These are phyloP conservation scores for Entrophospora sp. DNA, from an alignment of 192 early-diverging fungal genomes.

Conservation along the genomic window DNA sequence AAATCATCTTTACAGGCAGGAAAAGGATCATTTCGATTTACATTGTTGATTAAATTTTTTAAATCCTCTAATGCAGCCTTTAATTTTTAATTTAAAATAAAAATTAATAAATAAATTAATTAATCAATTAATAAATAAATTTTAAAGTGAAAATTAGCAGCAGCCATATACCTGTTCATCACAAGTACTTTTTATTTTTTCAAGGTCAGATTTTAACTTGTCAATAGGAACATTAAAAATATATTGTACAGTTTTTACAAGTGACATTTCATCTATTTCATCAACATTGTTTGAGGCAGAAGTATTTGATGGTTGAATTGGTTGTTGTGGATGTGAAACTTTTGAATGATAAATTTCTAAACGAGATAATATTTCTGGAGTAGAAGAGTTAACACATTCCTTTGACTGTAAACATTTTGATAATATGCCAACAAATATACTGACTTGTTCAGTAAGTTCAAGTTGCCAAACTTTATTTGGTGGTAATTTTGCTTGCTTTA, in stretches of 20 bases:
- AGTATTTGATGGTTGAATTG: neutral
- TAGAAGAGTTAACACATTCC: too few species aligned
- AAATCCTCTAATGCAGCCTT: conserved; percentile 17
- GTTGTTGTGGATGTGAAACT: neutral
- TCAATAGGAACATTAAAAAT: conserved; percentile 11
- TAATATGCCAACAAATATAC: conserved; percentile 16
- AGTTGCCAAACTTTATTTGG: conserved; percentile 2
- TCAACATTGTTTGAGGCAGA: neutral
- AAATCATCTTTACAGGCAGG: conserved; percentile 18
- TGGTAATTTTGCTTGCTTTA: neutral
- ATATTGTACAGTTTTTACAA: conserved; percentile 9
- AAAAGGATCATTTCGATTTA: conserved; percentile 16
- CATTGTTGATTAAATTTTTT: conserved; percentile 7
- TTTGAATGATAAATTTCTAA: too few species aligned
- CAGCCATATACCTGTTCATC: neutral
- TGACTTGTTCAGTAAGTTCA: conserved; percentile 11
- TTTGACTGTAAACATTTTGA: conserved; percentile 17
- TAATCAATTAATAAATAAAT: neutral
- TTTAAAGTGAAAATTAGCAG: too few species aligned
- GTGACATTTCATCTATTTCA: conserved; percentile 5
- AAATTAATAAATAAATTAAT: neutral
- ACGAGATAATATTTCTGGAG: too few species aligned
- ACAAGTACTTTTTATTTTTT: neutral
- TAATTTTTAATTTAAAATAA: too few species aligned
- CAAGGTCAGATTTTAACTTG: conserved; percentile 5